Evolutionary conservation across 257 asterid species (phyloP).

Genomic region (Ilex asprella): DNA sequence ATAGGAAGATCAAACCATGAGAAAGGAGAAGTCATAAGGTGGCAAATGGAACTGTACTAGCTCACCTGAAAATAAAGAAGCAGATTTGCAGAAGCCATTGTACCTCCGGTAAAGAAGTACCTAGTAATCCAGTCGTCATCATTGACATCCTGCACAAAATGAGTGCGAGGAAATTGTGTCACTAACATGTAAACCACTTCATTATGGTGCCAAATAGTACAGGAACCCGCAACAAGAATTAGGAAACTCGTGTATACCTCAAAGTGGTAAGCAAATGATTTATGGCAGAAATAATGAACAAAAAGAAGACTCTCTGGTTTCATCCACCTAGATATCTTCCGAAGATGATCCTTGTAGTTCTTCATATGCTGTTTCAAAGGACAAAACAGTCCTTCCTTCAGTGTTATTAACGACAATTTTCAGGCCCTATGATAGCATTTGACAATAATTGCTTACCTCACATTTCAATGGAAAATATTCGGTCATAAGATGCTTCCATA

Average conservation of each 20-base stretch:
- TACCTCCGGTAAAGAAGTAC: slow-evolving; percentile 89
- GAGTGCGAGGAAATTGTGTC: not conserved
- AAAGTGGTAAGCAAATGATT: slow-evolving; percentile 83
- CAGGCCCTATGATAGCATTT: not conserved
- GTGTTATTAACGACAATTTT: not conserved
- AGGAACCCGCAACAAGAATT: too few species aligned
- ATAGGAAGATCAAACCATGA: too few species aligned
- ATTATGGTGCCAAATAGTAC: too few species aligned
- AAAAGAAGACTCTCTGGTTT: slow-evolving; percentile 67
- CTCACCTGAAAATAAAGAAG: slow-evolving; percentile 91
- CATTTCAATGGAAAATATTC: slow-evolving; percentile 86
- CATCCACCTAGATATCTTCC: slow-evolving; percentile 88
- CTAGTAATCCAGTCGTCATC: slow-evolving; percentile 94
- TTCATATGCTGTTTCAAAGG: slow-evolving; percentile 71
- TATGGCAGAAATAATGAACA: slow-evolving; percentile 82
- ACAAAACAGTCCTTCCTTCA: slow-evolving; percentile 1
- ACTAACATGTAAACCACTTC: not conserved
- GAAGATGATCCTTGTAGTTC: slow-evolving; percentile 69
- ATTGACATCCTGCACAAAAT: slow-evolving; percentile 48
- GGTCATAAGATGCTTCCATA: slow-evolving; percentile 81
- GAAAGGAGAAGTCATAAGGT: too few species aligned
- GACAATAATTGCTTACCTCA: slow-evolving; percentile 46
- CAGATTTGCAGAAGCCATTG: slow-evolving; percentile 83
- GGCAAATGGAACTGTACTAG: not conserved
- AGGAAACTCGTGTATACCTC: slow-evolving; percentile 44